Evolutionary conservation across 768 basidiomycete genomes (phyloP).

Genomic region (Leccinum arenicola): DNA sequence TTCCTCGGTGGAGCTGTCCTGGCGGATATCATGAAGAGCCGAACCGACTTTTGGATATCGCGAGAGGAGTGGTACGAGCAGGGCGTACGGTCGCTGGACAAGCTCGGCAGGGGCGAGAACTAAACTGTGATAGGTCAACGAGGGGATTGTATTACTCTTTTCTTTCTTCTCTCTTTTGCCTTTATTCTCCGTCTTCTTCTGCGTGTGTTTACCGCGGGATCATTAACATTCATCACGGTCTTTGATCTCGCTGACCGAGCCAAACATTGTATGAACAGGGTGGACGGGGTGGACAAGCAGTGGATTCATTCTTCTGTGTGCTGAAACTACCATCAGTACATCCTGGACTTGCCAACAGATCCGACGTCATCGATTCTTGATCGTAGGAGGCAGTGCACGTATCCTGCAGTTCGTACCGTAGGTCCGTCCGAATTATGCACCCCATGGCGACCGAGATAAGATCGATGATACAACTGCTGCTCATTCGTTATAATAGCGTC

Average conservation of each 20-base stretch:
- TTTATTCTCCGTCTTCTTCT: not conserved
- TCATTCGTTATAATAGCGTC: too few relatives aligned
- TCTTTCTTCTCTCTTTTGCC: not conserved
- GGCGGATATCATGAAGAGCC: constrained; percentile 96
- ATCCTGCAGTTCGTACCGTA: too few relatives aligned
- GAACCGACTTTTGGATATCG: constrained; percentile 94
- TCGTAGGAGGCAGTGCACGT: not conserved
- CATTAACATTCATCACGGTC: not conserved
- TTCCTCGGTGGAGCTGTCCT: constrained; percentile 99
- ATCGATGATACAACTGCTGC: too few relatives aligned
- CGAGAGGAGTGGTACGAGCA: constrained; percentile 95
- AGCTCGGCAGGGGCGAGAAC: constrained; percentile 72
- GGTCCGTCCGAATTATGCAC: too few relatives aligned
- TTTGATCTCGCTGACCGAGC: not conserved
- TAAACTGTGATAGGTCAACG: constrained; percentile 5
- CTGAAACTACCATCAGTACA: too few relatives aligned
- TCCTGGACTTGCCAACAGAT: too few relatives aligned
- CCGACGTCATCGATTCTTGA: too few relatives aligned
- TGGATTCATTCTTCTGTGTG: too few relatives aligned
- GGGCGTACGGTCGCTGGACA: constrained; percentile 77
- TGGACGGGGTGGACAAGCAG: not conserved
- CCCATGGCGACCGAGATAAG: too few relatives aligned
- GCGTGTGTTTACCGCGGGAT: not conserved
- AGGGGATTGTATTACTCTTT: not conserved
- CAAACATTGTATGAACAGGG: not conserved